Evolutionary conservation across 345 rosid species (phyloP), one percentile per base, ranked within the genome.

Genomic region (Aquilaria malaccensis): DNA sequence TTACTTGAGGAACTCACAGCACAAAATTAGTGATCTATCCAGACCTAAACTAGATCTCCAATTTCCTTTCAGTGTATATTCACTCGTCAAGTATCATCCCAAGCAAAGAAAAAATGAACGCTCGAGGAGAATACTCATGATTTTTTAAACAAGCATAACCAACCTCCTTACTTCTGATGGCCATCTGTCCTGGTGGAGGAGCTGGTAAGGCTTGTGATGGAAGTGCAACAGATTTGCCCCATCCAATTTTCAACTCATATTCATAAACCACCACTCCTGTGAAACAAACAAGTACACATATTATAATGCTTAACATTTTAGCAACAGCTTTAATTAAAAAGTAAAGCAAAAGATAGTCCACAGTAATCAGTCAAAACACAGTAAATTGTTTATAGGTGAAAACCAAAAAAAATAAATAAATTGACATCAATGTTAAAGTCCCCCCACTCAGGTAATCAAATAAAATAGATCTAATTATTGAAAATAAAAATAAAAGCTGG

Each of bases 111-210:
- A 51, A 64, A 50, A 51, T n/a, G 13, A 54, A 72, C 50, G 52
- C 53, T 54, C 13, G 22, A 22, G 22, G 22, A 22, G 22, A 22
- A 22, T 22, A 22, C 22, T 22, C 22, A 64, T 59, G 32, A 58
- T n/a, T 45, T 66, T 31, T 43, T 64, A 54, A 61, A 56, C 2
- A 29, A 70, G 43, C 52, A 70, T 32, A 49, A 74, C 85, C 60
- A 6, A 91, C 99, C 98, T 91, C 99, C 79, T 91, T 91, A 72
- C 96, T 95, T 81, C 98, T 83, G 65, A 95, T 91, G 67, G 97
- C 99, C 99, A 95, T 95, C 2, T 95, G 99, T 60, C 97, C 97
- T 33, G 99, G 97, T 32, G 99, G 98, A 4, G 99, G 98, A 74
- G 99, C 99, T 45, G 99, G 99, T 41, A 91, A 72, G 7, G 99